Evolutionary conservation across 2,329 filamentous ascomycete species (phyloP), one percentile per base, ranked within the genome.

Genomic region (Geosmithia morbida): DNA sequence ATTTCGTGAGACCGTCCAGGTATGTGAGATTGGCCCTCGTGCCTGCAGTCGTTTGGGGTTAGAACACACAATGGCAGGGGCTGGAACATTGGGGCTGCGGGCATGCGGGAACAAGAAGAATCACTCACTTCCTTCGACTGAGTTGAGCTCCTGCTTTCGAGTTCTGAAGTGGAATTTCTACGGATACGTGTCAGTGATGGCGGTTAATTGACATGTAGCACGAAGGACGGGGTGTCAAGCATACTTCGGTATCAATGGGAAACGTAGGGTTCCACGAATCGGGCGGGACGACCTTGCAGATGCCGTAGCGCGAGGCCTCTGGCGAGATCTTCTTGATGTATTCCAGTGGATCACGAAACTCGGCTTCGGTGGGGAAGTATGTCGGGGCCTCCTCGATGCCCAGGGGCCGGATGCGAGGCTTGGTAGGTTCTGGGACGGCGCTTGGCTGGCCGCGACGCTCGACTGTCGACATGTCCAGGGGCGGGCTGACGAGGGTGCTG

Each of bases 131-230:
- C 92, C 92, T 83, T 98, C 92, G 45, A 97, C 87, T 16, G 89
- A 94, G 65, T 98, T 98, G 51, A 98, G 72, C 65, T 97, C 90
- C 64, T 98, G 92, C 62, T 94, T 88, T 61, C 92, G 80, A 14
- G 92, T 98, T 53, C 88, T 81, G 61, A 98, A 98, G 64, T 98
- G 92, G 59, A 98, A 98, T 65, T 82, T 86, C 89, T 96, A 57
- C 52, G 11, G 33, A 13, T 37, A 8, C 3, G 42, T 7, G 16
- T 22, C n/a, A 42, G 29, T 13, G 10, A 26, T 7, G 18, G 8
- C 3, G 20, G 11, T 43, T 20, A 3, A 39, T 11, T 22, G n/a
- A n/a, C n/a, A n/a, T n/a, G 1, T 19, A 22, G 5, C 18, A 33
- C 10, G 4, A 26, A 8, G 22, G 22, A 8, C 22, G 33, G 10